These are phyloP conservation scores for Climacium dendroides DNA, from an alignment of 225 moss, liverwort and hornwort genomes.

Conservation along the genomic window DNA sequence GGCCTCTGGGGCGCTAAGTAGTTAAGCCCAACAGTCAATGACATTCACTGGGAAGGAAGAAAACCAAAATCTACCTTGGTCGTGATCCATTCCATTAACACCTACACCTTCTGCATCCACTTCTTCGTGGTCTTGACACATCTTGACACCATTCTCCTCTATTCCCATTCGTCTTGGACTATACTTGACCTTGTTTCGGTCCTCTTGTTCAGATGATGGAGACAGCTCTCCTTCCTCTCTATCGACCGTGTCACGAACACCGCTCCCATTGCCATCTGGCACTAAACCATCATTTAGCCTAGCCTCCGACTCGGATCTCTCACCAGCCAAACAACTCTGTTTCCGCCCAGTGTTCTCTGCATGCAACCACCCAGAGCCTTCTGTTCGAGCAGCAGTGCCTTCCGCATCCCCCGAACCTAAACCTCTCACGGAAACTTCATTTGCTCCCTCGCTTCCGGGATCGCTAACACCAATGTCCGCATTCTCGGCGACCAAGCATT, in stretches of 20 bases:
- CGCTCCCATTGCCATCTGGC: background rate
- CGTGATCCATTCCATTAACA: slow-evolving; percentile 23
- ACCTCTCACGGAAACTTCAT: background rate
- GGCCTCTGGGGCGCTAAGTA: background rate
- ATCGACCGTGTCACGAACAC: background rate
- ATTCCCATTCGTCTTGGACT: background rate
- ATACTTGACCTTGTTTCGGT: slow-evolving; percentile 18
- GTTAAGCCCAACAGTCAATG: background rate
- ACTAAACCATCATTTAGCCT: background rate
- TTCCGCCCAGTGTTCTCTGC: background rate
- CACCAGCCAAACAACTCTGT: background rate
- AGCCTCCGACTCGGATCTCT: background rate
- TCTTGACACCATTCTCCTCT: slow-evolving; percentile 20
- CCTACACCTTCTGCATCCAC: slow-evolving; percentile 24
- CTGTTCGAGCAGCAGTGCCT: slow-evolving; percentile 1
- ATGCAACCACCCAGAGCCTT: slow-evolving; percentile 15
- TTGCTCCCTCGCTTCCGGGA: background rate
- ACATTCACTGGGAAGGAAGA: background rate
- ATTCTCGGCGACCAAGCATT: background rate
- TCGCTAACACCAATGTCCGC: background rate
- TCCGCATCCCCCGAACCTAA: background rate
- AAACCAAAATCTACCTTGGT: slow-evolving; percentile 8
- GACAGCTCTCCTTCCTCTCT: slow-evolving; percentile 51
- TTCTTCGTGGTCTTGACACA: slow-evolving; percentile 11
- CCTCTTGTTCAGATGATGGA: slow-evolving; percentile 24